Conservation (phyloP, 1,284 basidiomycete species). For the Mycena sp. region DNA sequence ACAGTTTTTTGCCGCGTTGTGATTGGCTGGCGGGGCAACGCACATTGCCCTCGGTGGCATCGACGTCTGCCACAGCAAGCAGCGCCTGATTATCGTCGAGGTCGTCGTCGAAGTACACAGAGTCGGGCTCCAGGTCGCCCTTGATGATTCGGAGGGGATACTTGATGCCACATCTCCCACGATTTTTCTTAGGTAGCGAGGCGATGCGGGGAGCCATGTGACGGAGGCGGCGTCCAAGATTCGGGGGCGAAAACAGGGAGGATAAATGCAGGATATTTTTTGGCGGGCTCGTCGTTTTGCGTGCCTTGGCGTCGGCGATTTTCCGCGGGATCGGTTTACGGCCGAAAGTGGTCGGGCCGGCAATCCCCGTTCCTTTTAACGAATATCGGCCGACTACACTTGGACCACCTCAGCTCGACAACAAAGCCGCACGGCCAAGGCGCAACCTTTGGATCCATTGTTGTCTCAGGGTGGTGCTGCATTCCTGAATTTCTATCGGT, state of each 20-base stretch:
- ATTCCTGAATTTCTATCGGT: too few species aligned
- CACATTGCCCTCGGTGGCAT: conserved; percentile 22
- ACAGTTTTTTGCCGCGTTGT: conserved; percentile 45
- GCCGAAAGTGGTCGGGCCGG: neutral
- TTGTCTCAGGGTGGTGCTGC: too few species aligned
- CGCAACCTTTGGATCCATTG: too few species aligned
- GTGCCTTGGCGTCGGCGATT: conserved; percentile 3
- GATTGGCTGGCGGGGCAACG: conserved; percentile 12
- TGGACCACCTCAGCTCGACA: too few species aligned
- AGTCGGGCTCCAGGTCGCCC: conserved; percentile 23
- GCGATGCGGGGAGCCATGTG: conserved; percentile 24
- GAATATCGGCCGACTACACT: too few species aligned
- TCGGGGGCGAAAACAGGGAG: neutral
- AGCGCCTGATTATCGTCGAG: neutral
- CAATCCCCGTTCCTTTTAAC: neutral
- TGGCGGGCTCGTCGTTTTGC: neutral
- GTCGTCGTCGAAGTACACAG: conserved; percentile 23
- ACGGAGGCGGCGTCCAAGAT: neutral
- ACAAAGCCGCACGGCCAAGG: too few species aligned
- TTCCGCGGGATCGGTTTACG: neutral
- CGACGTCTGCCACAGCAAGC: conserved; percentile 26
- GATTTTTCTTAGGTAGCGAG: conserved; percentile 29
- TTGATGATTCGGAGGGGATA: conserved; percentile 24
- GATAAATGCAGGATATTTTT: neutral
- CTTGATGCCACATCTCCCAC: conserved; percentile 26